These are phyloP conservation scores for Kwoniella sp. DNA, from an alignment of 768 basidiomycete genomes.

Conservation along the genomic window DNA sequence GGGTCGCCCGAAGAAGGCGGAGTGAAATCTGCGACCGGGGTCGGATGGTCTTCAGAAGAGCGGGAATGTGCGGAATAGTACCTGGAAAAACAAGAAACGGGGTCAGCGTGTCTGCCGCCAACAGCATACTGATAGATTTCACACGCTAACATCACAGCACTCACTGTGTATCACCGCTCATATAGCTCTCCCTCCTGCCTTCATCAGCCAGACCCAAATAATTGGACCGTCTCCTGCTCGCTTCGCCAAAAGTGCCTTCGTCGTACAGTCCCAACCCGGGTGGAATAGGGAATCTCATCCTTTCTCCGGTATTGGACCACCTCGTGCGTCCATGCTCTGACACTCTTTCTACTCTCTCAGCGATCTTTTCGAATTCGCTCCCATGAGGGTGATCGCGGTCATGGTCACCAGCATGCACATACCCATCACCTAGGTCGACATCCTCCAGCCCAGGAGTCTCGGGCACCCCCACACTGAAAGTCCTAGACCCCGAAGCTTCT, in stretches of 20 bases:
- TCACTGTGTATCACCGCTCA: constrained; percentile 12
- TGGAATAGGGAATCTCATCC: constrained; percentile 17
- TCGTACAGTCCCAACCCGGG: constrained; percentile 18
- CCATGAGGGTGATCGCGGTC: too few relatives aligned
- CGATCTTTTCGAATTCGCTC: not conserved
- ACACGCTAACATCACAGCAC: too few relatives aligned
- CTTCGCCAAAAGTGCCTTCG: constrained; percentile 12
- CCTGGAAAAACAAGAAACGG: not conserved
- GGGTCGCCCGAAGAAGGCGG: not conserved
- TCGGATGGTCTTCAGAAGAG: not conserved
- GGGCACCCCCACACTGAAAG: constrained; percentile 22
- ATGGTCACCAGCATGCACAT: not conserved
- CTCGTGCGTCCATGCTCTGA: constrained; percentile 2
- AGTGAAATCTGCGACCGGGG: not conserved
- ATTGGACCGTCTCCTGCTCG: too few relatives aligned
- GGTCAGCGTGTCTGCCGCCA: not conserved
- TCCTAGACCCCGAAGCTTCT: not conserved
- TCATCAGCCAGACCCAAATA: not conserved
- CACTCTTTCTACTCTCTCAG: not conserved
- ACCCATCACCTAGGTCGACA: not conserved
- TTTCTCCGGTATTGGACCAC: constrained; percentile 10
- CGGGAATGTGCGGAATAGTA: constrained; percentile 19
- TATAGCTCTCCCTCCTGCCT: constrained; percentile 7
- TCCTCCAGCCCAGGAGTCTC: constrained; percentile 4
- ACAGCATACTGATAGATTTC: too few relatives aligned